Conservation (phyloP, 768 basidiomycete species). For the Panus rudis region DNA sequence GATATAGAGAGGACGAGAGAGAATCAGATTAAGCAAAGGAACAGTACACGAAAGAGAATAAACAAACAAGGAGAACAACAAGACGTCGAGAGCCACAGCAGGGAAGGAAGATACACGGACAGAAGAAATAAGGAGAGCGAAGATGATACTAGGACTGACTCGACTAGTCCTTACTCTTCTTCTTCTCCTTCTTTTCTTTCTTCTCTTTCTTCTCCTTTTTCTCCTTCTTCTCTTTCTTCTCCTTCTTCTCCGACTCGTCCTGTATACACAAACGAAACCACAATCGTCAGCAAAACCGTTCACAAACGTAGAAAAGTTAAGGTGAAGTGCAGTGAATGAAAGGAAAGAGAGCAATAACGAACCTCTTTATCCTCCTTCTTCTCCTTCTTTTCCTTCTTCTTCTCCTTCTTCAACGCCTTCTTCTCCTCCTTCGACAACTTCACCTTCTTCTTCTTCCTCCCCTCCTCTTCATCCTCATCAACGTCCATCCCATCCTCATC, state of each 20-base stretch:
- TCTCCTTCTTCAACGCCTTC: constrained; percentile 79
- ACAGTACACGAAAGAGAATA: constrained; percentile 7
- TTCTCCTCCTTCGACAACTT: constrained; percentile 59
- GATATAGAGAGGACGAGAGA: too few relatives aligned
- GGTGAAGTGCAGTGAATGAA: constrained; percentile 2
- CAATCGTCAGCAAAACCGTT: not conserved
- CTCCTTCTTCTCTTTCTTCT: constrained; percentile 32
- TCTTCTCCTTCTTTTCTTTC: constrained; percentile 49
- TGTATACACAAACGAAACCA: too few relatives aligned
- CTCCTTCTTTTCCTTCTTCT: constrained; percentile 58
- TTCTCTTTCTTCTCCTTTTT: constrained; percentile 31
- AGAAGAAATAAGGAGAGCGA: too few relatives aligned
- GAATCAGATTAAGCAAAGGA: constrained; percentile 9
- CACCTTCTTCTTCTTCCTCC: constrained; percentile 45
- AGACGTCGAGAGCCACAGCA: too few relatives aligned
- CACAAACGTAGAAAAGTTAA: constrained; percentile 8
- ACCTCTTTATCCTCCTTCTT: constrained; percentile 42
- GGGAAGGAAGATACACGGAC: too few relatives aligned
- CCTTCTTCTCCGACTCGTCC: constrained; percentile 2
- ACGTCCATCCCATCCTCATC: constrained; percentile 44
- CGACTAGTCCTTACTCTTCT: constrained; percentile 39
- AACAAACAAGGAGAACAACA: constrained; percentile 4
- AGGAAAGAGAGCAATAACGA: constrained; percentile 10
- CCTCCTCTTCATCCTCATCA: constrained; percentile 47
- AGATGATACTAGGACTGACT: too few relatives aligned